Base-by-base conservation (phyloP, 352 stramenopile genomes). In the Globisporangium acanthophoron region DNA sequence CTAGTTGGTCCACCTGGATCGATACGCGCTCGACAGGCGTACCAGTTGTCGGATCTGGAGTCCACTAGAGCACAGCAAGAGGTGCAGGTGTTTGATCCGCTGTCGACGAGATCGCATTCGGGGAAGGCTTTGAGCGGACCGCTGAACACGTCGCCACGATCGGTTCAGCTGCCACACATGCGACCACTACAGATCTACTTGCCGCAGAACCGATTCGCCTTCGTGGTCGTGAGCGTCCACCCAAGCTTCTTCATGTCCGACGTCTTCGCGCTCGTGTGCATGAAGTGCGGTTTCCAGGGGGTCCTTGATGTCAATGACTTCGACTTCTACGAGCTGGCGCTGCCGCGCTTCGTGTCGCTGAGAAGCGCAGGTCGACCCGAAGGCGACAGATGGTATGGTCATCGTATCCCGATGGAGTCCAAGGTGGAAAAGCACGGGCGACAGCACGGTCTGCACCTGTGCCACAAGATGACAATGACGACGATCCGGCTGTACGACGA, bases 401-500 rank as follows among this genome's bases (percentile, higher is more conserved):
- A 85, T 33, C 58, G 78, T n/a, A 70, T 96, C 40, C 59, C 73
- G 2, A 92, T 92, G 77, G 70, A 73, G 18, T 64, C 64, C 33
- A 77, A 53, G 9, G 60, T 94, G 33, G 78, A 87, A 27, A 81
- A 78, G 46, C 67, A 71, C 59, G 86, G 86, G 3, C 78, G 78
- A 24, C 68, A 76, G 40, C 63, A 89, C 61, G 84, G 86, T 6
- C 63, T 96, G n/a, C 84, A 96, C 55, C 62, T 96, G 49, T 93
- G 86, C 41, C 86, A 96, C 58, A 90, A 83, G 49, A 85, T 91
- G 59, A 75, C 73, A n/a, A 92, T 92, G 77, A 93, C 81, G 33
- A 94, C 86, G 2, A 90, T 96, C 58, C 84, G 86, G 35, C 71
- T 96, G 21, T 94, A 96, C 54, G 86, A 96, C 40, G 86, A 96